Evolutionary conservation across 2,329 filamentous ascomycete genomes (phyloP), one percentile per base, ranked within the genome.

Genomic region (Aspergillus tubingensis): DNA sequence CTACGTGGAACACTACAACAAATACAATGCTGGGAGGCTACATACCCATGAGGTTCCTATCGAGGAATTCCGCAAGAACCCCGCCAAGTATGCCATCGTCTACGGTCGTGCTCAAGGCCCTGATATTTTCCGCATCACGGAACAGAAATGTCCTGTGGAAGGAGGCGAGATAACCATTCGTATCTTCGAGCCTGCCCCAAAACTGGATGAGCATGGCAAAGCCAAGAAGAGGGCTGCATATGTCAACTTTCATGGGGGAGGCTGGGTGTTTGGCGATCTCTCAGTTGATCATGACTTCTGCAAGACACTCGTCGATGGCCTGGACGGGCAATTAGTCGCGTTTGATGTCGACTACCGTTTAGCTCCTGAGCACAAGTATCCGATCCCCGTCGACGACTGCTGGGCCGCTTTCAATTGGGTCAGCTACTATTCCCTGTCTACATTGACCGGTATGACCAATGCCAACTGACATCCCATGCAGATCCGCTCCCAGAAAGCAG

Each of bases 271-370:
- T 64, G 78, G 78, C 2, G 74, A 73, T 1, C 67, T 80, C 1
- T 58, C 62, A 4, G 67, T 66, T 1, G 77, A 80, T 49, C 72
- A 77, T 62, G 75, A 78, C 41, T 75, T 77, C 58, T 80, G 77
- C 61, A 79, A 80, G 62, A 68, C 70, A 19, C 58, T 81, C 11
- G 74, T 77, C 23, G 65, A 77, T 60, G 69, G 65, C 6, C 69
- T 76, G 30, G 72, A 76, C 15, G 71, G 76, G n/a, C 70, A 74
- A 15, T 62, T 76, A 44, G 77, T 81, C 15, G 77, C 68, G 1
- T 78, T 81, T 62, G 79, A 80, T 62, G 75, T 81, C 23, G 77
- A 80, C 59, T 80, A 81, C 58, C 73, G 76, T 30, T 68, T 79
- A 39, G 74, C 77, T 2, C 77, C 76, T 6, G 77, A 80, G 62